Evolutionary conservation across 179 eudicot species (phyloP).

Genomic region (Vitellaria paradoxa): DNA sequence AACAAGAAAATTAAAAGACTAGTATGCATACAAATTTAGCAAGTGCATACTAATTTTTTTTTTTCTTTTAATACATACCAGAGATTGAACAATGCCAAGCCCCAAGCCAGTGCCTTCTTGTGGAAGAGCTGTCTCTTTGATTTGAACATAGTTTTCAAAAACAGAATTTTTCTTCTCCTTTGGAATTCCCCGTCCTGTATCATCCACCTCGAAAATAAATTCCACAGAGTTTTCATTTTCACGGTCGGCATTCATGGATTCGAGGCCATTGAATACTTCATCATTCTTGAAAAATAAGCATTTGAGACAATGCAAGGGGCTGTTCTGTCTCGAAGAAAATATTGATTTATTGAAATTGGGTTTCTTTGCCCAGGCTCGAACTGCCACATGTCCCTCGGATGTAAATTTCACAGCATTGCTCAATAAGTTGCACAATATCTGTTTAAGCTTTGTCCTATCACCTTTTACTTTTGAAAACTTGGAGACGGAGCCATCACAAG

Average conservation of each 20-base stretch:
- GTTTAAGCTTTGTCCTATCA: conserved; percentile 67
- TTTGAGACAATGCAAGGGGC: conserved; percentile 26
- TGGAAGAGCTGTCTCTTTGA: conserved; percentile 51
- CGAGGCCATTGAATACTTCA: conserved; percentile 23
- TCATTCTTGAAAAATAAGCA: conserved; percentile 33
- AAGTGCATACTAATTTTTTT: too few relatives aligned
- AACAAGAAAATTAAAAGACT: not conserved
- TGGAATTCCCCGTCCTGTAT: conserved; percentile 87
- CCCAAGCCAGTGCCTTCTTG: conserved; percentile 90
- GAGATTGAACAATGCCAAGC: conserved; percentile 90
- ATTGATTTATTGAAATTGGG: conserved; percentile 35
- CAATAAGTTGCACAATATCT: conserved; percentile 66
- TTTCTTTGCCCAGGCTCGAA: conserved; percentile 68
- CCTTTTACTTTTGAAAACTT: conserved; percentile 56
- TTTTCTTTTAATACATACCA: conserved; percentile 65
- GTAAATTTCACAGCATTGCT: conserved; percentile 91
- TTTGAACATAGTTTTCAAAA: conserved; percentile 89
- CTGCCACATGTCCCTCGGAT: conserved; percentile 56
- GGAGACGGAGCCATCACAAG: conserved; percentile 52
- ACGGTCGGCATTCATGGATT: conserved; percentile 27
- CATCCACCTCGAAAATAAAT: conserved; percentile 73
- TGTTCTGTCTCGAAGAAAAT: conserved; percentile 35
- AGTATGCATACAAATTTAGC: too few relatives aligned
- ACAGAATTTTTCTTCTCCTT: conserved; percentile 58
- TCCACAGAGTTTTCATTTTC: conserved; percentile 54